Conservation (phyloP, 331 rosid genomes). For the Quercus tomentella region DNA sequence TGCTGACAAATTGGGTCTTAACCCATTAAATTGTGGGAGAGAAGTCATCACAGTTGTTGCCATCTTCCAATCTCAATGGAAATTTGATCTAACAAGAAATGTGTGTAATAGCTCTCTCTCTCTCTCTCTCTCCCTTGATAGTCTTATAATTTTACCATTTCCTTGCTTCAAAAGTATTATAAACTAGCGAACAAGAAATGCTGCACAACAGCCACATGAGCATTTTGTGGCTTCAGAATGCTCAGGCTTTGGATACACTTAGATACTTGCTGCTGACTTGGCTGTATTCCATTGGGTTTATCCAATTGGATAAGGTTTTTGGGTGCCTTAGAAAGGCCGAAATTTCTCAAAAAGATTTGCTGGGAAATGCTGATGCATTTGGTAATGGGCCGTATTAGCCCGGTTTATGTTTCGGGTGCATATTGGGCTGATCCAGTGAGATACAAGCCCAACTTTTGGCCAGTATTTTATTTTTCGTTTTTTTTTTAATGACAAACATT, state of each 20-base stretch:
- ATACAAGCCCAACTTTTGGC: too few relatives aligned
- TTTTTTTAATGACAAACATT: too few relatives aligned
- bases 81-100: neutral
- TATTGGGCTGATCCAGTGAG: too few relatives aligned
- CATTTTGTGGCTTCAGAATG: conserved; percentile 63
- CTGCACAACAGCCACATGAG: conserved; percentile 39
- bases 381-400: neutral
- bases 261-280: conserved; percentile 58
- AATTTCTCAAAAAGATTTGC: neutral
- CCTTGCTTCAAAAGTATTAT: conserved; percentile 4
- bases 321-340: neutral
- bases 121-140: neutral
- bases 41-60: conserved; percentile 61
- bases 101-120: neutral
- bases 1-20: conserved; percentile 49
- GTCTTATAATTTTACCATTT: neutral
- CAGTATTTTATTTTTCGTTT: too few relatives aligned
- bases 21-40: conserved; percentile 81
- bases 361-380: neutral
- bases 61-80: conserved; percentile 35
- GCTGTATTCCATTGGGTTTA: conserved; percentile 51
- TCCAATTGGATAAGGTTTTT: conserved; percentile 58
- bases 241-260: conserved; percentile 47
- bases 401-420: too few relatives aligned
- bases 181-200: conserved; percentile 9